Percentiles rank a stretch among this genome's conserved stretches.
Conservation (phyloP, 2,329 filamentous ascomycete genomes). For the Cadophora luteo-olivacea region DNA sequence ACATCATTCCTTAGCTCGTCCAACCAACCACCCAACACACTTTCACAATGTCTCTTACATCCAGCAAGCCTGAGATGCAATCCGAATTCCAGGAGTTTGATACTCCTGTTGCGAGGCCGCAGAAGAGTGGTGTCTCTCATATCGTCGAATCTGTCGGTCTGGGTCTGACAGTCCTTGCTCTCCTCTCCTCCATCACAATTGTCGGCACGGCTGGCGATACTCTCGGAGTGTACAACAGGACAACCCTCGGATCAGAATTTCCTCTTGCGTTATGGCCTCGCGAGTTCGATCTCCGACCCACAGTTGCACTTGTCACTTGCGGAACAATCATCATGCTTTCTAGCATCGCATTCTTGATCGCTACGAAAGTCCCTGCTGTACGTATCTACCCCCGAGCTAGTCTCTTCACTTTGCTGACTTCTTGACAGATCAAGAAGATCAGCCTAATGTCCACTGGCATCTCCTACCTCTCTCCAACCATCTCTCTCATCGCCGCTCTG, state of each 20-base stretch:
- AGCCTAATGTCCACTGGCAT: slow-evolving; percentile 33
- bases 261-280: slow-evolving; percentile 64
- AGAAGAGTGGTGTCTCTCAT: slow-evolving; percentile 23
- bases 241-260: slow-evolving; percentile 54
- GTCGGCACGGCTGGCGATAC: slow-evolving; percentile 62
- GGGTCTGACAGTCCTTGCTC: slow-evolving; percentile 56
- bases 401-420: slow-evolving; percentile 16
- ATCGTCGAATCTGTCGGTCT: slow-evolving; percentile 52
- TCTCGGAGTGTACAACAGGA: slow-evolving; percentile 61
- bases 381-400: slow-evolving; percentile 41
- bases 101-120: slow-evolving; percentile 22
- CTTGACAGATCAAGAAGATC: slow-evolving; percentile 49
- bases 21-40: background rate
- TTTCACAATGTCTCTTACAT: slow-evolving; percentile 23
- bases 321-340: slow-evolving; percentile 56
- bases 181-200: slow-evolving; percentile 58
- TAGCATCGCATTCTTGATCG: slow-evolving; percentile 56
- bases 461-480: slow-evolving; percentile 49
- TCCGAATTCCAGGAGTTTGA: slow-evolving; percentile 37
- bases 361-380: slow-evolving; percentile 58
- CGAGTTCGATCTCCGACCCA: slow-evolving; percentile 62
- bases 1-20: slow-evolving; percentile 10
- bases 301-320: slow-evolving; percentile 59
- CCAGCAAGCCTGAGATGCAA: slow-evolving; percentile 31
- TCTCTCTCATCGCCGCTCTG: slow-evolving; percentile 55